phyloP scores from a whole-genome alignment of 2,329 filamentous ascomycete species.

The Podosphaera aphanis region DNA sequence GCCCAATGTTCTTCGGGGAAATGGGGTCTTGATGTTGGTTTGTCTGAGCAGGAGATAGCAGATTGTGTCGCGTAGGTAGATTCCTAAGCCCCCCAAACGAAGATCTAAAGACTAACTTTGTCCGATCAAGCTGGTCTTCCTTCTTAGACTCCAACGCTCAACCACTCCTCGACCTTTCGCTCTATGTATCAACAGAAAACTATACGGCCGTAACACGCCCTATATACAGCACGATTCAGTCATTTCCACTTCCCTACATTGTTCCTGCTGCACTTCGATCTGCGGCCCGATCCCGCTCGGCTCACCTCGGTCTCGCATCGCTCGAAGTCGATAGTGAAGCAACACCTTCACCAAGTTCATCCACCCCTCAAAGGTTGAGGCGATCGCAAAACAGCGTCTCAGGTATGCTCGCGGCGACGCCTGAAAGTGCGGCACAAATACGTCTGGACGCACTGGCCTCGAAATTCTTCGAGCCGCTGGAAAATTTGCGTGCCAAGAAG shows the following conservation, averaged over 20 bases:
- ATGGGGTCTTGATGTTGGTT: slow-evolving; percentile 24
- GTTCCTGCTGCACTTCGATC: slow-evolving; percentile 51
- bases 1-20: slow-evolving; percentile 19
- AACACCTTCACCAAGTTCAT: slow-evolving; percentile 5
- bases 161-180: slow-evolving; percentile 59
- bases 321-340: slow-evolving; percentile 35
- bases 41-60: slow-evolving; percentile 21
- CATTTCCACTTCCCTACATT: slow-evolving; percentile 75
- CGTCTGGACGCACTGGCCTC: slow-evolving; percentile 49
- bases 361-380: slow-evolving; percentile 14
- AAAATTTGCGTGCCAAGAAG: slow-evolving; percentile 33
- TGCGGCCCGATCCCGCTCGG: slow-evolving; percentile 45
- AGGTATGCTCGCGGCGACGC: slow-evolving; percentile 34
- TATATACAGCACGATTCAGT: slow-evolving; percentile 55
- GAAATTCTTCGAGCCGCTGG: slow-evolving; percentile 48
- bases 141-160: slow-evolving; percentile 56
- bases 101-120: background rate
- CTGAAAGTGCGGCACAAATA: slow-evolving; percentile 51
- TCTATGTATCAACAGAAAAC: slow-evolving; percentile 79
- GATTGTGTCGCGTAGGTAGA: slow-evolving; percentile 25
- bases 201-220: slow-evolving; percentile 58
- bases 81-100: background rate
- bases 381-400: slow-evolving; percentile 24
- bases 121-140: slow-evolving; percentile 27
- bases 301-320: slow-evolving; percentile 43